Evolutionary conservation across 2,329 filamentous ascomycete genomes (phyloP), one percentile per base, ranked within the genome.

Genomic region (Colletotrichum sp.): DNA sequence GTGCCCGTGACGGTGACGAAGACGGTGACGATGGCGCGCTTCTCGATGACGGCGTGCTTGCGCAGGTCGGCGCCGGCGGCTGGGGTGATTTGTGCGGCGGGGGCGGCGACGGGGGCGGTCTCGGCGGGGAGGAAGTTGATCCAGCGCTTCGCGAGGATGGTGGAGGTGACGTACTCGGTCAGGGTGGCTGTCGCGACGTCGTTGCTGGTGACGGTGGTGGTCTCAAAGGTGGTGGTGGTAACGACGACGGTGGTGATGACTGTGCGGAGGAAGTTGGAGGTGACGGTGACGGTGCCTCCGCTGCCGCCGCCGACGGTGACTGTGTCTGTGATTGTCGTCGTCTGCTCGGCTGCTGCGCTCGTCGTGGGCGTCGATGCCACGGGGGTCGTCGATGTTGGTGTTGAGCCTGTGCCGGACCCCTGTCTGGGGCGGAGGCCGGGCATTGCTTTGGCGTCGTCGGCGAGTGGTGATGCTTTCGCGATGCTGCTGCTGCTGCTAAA

Each of bases 161-260:
- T 85, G 4, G 78, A 80, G 1, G 84, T 85, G 64, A 78, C 77
- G 59, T 80, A 85, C 57, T 81, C 77, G 29, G 79, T 83, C 55
- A 71, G 78, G 11, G 84, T 85, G 43, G 84, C 83, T 15, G 82
- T 83, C 8, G 81, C 78, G 38, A 78, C 79, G 65, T 82, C 79
- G 69, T 76, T 79, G 70, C 77, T 80, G 65, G 84, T 85, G 68
- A 84, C 79, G 67, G 83, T 85, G 24, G 76, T 78, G 43, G 84
- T 86, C 61, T 77, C 75, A 74, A 84, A 83, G 57, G 75, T 75
- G 62, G 83, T 85, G 15, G 77, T 78, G 27, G 83, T 84, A 27
- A 83, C 76, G 64, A 82, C 61, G 21, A 83, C 77, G 47, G 83
- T 84, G 8, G 80, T 78, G 33, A 80, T 66, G 61, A 72, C 59